A percentile compares a stretch with the other conserved stretches of the same genome.
Evolutionary conservation across 176 grass and related monocot genomes (phyloP).

Genomic region (Eragrostis curvula): DNA sequence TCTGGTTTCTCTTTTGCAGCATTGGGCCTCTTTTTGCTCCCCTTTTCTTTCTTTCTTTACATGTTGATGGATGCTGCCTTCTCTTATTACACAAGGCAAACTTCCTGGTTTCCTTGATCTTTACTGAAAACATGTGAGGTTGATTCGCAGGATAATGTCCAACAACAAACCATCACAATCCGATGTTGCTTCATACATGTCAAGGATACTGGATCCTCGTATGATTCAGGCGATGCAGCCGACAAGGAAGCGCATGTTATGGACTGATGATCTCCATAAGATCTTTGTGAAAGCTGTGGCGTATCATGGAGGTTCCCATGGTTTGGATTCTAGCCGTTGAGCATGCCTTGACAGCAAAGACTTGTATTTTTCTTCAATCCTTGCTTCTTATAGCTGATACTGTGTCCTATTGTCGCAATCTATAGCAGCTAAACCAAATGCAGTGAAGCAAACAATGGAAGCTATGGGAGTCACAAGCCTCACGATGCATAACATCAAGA

Average conservation of each 20-base stretch:
- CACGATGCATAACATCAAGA: slow-evolving; percentile 48
- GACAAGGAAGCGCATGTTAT: slow-evolving; percentile 27
- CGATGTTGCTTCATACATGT: slow-evolving; percentile 32
- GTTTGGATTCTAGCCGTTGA: slow-evolving; percentile 37
- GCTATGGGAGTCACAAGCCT: slow-evolving; percentile 48
- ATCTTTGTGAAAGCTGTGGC: slow-evolving; percentile 51
- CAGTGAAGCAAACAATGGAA: slow-evolving; percentile 51
- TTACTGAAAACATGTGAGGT: slow-evolving; percentile 14
- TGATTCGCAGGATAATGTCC: slow-evolving; percentile 45
- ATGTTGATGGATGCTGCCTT: neutral
- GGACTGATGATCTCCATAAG: slow-evolving; percentile 51
- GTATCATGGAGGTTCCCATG: slow-evolving; percentile 49
- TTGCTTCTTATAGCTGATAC: slow-evolving; percentile 29
- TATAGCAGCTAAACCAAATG: slow-evolving; percentile 55
- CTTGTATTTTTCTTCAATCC: slow-evolving; percentile 1
- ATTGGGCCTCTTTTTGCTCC: slow-evolving; percentile 23
- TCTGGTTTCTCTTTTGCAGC: slow-evolving; percentile 23
- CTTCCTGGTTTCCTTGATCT: neutral
- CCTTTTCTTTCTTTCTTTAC: slow-evolving; percentile 9
- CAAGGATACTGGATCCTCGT: neutral
- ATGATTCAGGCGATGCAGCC: slow-evolving; percentile 41
- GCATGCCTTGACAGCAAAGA: too few relatives aligned
- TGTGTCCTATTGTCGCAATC: slow-evolving; percentile 8
- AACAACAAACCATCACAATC: slow-evolving; percentile 10
- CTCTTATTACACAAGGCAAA: slow-evolving; percentile 23